Evolutionary conservation across 176 grass and related monocot species (phyloP).

Genomic region (Oryza glumipatula): DNA sequence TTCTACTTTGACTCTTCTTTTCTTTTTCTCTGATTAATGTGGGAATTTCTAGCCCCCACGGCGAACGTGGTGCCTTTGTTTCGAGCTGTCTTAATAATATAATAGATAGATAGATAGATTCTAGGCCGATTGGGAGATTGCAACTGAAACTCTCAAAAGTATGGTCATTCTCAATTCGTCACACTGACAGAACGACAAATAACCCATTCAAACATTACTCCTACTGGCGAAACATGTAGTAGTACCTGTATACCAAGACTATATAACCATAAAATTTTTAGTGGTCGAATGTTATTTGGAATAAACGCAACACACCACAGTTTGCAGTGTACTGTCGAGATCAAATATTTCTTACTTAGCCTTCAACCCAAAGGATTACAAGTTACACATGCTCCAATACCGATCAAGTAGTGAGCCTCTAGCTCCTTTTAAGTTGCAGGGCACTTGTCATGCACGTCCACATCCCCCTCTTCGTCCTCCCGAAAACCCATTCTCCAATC

Average conservation of each 20-base stretch:
- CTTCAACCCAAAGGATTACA: conserved; percentile 73
- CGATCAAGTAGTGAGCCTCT: conserved; percentile 19
- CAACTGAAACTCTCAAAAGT: background rate
- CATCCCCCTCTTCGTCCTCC: conserved; percentile 50
- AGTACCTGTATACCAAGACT: background rate
- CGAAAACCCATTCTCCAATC: conserved; percentile 22
- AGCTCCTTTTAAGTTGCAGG: conserved; percentile 52
- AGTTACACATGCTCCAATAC: conserved; percentile 17
- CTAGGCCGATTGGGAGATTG: background rate
- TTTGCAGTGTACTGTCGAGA: conserved; percentile 33
- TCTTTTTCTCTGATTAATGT: too few species aligned
- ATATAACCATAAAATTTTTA: background rate
- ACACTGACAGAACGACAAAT: background rate
- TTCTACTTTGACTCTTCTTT: too few species aligned
- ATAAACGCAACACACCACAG: conserved; percentile 23
- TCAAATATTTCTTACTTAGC: conserved; percentile 57
- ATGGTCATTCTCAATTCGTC: background rate
- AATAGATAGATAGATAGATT: background rate
- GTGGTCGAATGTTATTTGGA: background rate
- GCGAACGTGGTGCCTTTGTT: too few species aligned
- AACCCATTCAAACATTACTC: background rate
- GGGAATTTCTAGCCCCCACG: too few species aligned
- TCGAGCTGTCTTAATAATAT: too few species aligned
- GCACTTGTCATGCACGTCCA: conserved; percentile 80
- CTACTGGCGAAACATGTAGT: background rate